Evolutionary conservation across 148 eudicot genomes (phyloP).

Genomic region (Silene uniflora): DNA sequence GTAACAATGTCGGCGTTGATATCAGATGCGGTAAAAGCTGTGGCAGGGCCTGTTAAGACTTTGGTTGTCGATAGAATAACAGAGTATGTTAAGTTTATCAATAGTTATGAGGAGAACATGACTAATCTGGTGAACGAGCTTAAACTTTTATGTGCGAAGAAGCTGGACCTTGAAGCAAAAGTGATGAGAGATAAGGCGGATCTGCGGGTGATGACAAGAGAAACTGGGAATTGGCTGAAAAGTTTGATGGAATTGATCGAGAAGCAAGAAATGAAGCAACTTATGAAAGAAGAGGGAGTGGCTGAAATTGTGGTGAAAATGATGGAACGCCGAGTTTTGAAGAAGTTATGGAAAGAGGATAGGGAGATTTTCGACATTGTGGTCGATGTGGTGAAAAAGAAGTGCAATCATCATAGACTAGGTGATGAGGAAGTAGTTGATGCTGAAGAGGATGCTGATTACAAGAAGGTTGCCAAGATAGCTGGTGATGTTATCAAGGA

Average conservation of each 20-base stretch:
- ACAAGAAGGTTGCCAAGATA: slow-evolving; percentile 9
- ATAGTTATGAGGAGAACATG: background rate
- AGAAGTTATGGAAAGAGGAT: no score
- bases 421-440: slow-evolving; percentile 1
- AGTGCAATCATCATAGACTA: background rate
- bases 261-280: background rate
- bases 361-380: no score
- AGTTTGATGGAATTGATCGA: background rate
- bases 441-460: no score
- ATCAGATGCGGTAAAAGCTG: slow-evolving; percentile 2
- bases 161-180: background rate
- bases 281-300: background rate
- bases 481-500: background rate
- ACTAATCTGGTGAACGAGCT: no score
- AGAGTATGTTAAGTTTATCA: background rate
- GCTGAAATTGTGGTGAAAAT: no score
- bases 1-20: background rate
- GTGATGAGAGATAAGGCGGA: background rate
- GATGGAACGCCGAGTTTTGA: no score
- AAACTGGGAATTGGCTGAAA: background rate
- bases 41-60: no score
- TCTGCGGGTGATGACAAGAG: background rate
- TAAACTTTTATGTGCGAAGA: no score
- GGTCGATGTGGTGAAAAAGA: no score
- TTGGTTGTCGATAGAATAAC: background rate